Evolutionary conservation across 2,329 filamentous ascomycete genomes (phyloP), one percentile per base, ranked within the genome.

Genomic region (Fusarium chaquense): DNA sequence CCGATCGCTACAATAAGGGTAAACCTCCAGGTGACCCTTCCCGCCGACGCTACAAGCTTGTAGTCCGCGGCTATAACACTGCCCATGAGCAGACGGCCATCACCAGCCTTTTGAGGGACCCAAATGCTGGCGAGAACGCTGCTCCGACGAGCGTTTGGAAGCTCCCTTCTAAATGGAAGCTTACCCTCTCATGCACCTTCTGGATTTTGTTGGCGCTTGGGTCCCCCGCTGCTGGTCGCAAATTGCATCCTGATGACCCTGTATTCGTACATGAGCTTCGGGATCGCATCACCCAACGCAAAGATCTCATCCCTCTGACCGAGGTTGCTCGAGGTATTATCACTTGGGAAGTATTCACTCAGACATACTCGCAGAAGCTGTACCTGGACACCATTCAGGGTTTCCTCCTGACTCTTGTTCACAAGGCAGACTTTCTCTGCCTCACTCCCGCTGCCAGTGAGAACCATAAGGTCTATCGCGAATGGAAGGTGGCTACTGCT

Each of bases 11-110:
- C 12, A 72, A 72, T 30, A n/a, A 13, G 0, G 36, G 3, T 2
- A 65, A 51, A 15, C 0, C 8, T 13, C 6, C 26, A 9, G 16
- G 26, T 0, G 56, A 47, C 9, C 5, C 35, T 1, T 3, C 10
- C 0, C 46, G 51, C 0, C 12, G 5, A n/a, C 45, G 43, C 4
- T 26, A 40, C 26, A 53, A 30, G 9, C 8, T 70, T 3, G 24
- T 70, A 11, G 4, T 73, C 1, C 64, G 67, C 6, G 41, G 13
- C 0, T 65, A 66, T 41, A 45, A 40, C 7, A 3, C 13, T 1
- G 1, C 11, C 0, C n/a, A 63, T 3, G 70, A 73, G 38, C 1
- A 32, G 0, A 20, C 16, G 2, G 69, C 64, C 3, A 49, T 73
- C 46, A 13, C 40, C 7, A 16, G 5, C 4, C 11, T 72, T 5